phyloP scores from a whole-genome alignment of 805 yeast genomes.

The Myxozyma mucilagina region DNA sequence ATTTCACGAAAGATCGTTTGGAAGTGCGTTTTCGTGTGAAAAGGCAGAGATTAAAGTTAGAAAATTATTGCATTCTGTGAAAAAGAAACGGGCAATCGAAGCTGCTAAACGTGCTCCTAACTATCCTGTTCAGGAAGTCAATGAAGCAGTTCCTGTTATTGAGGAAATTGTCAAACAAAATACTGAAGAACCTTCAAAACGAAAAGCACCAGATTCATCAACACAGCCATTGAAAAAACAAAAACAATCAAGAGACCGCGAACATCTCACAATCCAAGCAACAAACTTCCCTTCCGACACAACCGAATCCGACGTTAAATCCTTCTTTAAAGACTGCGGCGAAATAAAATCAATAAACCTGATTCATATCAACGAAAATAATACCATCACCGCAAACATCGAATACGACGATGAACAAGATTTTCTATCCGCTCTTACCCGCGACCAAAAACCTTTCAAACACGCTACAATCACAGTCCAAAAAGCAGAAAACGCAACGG shows the following conservation, averaged over 20 bases:
- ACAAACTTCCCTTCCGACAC: constrained; percentile 47
- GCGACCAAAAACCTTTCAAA: constrained; percentile 50
- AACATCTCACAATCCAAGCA: constrained; percentile 58
- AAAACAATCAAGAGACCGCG: constrained; percentile 45
- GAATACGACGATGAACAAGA: constrained; percentile 55
- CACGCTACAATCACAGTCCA: constrained; percentile 50
- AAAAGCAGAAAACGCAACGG: constrained; percentile 50
- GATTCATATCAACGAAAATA: constrained; percentile 1
- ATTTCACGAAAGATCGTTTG: constrained; percentile 43
- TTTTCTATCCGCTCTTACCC: constrained; percentile 61
- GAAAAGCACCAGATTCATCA: constrained; percentile 22
- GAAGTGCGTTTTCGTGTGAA: constrained; percentile 37
- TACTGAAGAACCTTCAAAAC: constrained; percentile 17
- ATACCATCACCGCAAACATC: constrained; percentile 49
- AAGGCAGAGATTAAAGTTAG: constrained; percentile 37
- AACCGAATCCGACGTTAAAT: constrained; percentile 44
- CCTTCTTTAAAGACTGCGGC: constrained; percentile 65
- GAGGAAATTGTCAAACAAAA: no score
- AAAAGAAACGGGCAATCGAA: no score
- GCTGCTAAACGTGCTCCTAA: no score
- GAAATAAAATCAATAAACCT: constrained; percentile 39
- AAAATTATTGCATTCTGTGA: constrained; percentile 25
- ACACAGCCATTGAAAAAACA: constrained; percentile 19
- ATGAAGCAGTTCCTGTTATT: no score
- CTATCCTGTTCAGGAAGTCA: no score